Base-by-base conservation (phyloP, 495 filamentous ascomycete genomes). In the Penicillium malachiteum region DNA sequence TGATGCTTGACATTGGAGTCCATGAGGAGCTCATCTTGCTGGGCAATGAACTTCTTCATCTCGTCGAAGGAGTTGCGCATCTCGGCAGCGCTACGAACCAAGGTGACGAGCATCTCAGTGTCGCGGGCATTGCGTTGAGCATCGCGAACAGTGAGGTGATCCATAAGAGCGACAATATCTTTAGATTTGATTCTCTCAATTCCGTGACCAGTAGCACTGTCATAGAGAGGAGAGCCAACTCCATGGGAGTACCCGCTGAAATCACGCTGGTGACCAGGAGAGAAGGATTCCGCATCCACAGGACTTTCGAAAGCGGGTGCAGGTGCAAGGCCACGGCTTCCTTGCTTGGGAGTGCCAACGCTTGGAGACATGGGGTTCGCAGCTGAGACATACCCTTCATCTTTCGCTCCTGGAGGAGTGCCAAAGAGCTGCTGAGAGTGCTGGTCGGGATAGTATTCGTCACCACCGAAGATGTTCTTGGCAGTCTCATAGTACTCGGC, bases 41-140 rank as follows among this genome's bases (percentile, higher is more conserved):
- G 88, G 2, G 85, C 86, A 41, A 99, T 84, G 68, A 93, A 87
- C 60, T 84, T 88, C 81, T 95, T 97, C 85, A 99, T 89, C 59
- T 96, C 92, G 62, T 97, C 92, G 65, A 97, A 96, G 11, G 89
- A 93, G 57, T 89, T 96, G 54, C 94, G 90, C 92, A 97, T 96
- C 65, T 99, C 94, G 10, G 95, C 91, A 13, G 95, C 92, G 57
- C 91, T 91, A 48, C 91, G 85, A 45, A 97, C 94, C 38, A 99
- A 80, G 3, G 94, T 96, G 47, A 97, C 88, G 32, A 99, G 72
- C 50, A 99, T 96, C 73, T 97, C 94, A 1, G 94, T 99, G 63
- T 99, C 94, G 38, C 93, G 82, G 44, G 94, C 94, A 72, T 95
- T 97, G 34, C 94, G 90, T 74, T 97, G 93, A 40, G 92, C 93